Conservation (phyloP, 345 rosid genomes). For the Psidium friedrichsthalianum region DNA sequence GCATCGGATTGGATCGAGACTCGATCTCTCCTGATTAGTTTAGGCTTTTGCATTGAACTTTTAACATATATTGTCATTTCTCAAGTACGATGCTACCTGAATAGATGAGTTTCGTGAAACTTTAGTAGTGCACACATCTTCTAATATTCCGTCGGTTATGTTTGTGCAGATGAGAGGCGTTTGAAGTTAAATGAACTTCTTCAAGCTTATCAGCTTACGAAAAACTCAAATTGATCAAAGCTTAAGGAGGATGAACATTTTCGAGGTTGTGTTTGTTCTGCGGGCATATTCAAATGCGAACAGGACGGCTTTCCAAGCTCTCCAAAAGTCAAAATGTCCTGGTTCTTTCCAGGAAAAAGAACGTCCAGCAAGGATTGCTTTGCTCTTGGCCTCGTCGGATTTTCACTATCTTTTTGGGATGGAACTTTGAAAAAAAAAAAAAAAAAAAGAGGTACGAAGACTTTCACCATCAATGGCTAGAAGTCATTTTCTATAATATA, state of each 20-base stretch:
- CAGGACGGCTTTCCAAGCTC: neutral
- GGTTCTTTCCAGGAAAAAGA: neutral
- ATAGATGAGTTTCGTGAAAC: neutral
- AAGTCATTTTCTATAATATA: no score
- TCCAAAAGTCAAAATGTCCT: no score
- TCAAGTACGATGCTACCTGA: neutral
- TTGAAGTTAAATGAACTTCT: neutral
- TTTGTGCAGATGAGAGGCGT: neutral
- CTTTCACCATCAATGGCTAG: neutral
- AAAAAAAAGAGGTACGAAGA: neutral
- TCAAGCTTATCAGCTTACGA: neutral
- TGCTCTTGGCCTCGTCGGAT: neutral
- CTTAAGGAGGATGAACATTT: neutral
- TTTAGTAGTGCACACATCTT: neutral
- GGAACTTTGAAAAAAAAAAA: neutral
- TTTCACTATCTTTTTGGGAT: neutral
- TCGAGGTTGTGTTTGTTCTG: neutral
- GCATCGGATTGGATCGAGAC: no score
- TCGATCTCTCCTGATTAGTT: no score
- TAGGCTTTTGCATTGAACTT: neutral
- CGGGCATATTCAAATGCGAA: neutral
- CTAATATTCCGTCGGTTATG: neutral
- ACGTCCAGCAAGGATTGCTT: neutral
- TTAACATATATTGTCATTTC: neutral
- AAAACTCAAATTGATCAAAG: neutral